A percentile compares a stretch with the other conserved stretches of the same genome.
These are phyloP conservation scores for Salix purpurea DNA, from an alignment of 345 rosid genomes.

Conservation along the genomic window DNA sequence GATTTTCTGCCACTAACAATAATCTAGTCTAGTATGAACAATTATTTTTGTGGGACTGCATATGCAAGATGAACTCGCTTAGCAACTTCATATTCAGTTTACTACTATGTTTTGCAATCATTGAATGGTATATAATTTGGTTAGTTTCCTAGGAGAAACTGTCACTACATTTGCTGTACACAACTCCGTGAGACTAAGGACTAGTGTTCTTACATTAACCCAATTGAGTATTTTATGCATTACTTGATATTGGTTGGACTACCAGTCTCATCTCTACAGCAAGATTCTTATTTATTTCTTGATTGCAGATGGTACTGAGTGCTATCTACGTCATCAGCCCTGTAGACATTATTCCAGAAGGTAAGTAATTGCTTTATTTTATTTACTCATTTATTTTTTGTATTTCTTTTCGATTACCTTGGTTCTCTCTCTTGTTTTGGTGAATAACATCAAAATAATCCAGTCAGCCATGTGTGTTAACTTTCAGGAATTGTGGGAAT, in stretches of 20 bases:
- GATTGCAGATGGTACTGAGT: constrained; percentile 59
- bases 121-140: background rate
- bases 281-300: background rate
- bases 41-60: background rate
- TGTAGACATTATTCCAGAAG: constrained; percentile 90
- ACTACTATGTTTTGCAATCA: background rate
- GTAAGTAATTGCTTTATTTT: constrained; percentile 24
- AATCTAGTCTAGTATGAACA: background rate
- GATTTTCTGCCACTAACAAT: too few relatives aligned
- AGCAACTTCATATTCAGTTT: background rate
- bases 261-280: background rate
- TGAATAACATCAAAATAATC: background rate
- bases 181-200: background rate
- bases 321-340: constrained; percentile 72
- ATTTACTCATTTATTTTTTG: background rate
- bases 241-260: background rate
- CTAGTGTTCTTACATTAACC: background rate
- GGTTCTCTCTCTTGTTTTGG: background rate
- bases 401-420: background rate
- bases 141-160: background rate
- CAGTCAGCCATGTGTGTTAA: background rate
- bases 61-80: background rate
- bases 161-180: background rate
- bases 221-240: background rate
- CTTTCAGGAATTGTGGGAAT: constrained; percentile 59